A percentile compares a stretch with the other conserved stretches of the same genome.
Conservation (phyloP, 1,139 yeast genomes). For the Nakaseomyces kungkrabaensis region DNA sequence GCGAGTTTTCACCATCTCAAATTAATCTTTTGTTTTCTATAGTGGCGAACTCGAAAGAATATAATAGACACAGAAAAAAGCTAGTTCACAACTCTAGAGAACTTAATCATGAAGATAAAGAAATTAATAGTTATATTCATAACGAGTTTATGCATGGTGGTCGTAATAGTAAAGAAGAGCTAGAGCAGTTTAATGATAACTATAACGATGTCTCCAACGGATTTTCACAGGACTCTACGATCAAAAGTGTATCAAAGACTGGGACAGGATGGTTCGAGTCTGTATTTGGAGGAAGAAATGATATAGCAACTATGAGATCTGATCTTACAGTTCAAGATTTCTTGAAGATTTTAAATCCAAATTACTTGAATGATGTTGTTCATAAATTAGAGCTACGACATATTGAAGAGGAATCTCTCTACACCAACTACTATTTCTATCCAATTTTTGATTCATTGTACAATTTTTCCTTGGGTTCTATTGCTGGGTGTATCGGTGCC, state of each 20-base stretch:
- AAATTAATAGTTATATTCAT: slow-evolving; percentile 23
- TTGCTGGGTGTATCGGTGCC: slow-evolving; percentile 97
- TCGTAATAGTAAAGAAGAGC: slow-evolving; percentile 13
- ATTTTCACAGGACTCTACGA: slow-evolving; percentile 16
- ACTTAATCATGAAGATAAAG: slow-evolving; percentile 21
- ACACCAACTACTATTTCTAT: slow-evolving; percentile 33
- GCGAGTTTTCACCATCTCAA: slow-evolving; percentile 34
- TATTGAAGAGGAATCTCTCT: slow-evolving; percentile 22
- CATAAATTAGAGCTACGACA: slow-evolving; percentile 35
- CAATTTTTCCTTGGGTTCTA: slow-evolving; percentile 82
- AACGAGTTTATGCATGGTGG: slow-evolving; percentile 23
- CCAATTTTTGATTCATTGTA: slow-evolving; percentile 75
- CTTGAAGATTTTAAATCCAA: slow-evolving; percentile 34
- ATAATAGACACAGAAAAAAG: slow-evolving; percentile 8
- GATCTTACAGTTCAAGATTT: slow-evolving; percentile 34
- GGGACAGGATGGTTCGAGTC: slow-evolving; percentile 12
- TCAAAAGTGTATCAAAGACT: slow-evolving; percentile 7
- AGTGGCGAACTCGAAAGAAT: slow-evolving; percentile 29
- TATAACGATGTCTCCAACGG: slow-evolving; percentile 28
- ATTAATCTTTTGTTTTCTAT: slow-evolving; percentile 31
- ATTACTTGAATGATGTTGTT: slow-evolving; percentile 49
- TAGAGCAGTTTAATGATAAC: slow-evolving; percentile 29
- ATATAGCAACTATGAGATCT: slow-evolving; percentile 13
- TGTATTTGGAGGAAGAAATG: slow-evolving; percentile 11
- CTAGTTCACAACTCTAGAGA: neutral